Evolutionary conservation across 2,329 filamentous ascomycete genomes (phyloP), one percentile per base, ranked within the genome.

Genomic region (Atkinsonella hypoxylon): DNA sequence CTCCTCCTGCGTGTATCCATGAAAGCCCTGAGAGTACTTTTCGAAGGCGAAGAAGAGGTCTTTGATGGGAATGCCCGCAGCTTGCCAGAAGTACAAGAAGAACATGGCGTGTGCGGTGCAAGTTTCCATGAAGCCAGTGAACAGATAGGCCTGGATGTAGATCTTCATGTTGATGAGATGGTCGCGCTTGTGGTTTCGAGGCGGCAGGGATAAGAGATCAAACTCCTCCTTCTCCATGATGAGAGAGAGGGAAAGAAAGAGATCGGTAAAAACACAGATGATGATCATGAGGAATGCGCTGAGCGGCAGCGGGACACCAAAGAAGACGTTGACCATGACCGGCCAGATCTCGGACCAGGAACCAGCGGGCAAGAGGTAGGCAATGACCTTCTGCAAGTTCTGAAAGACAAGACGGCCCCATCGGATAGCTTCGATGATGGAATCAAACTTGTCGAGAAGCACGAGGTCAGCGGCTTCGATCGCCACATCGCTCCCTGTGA

Each of bases 391-490:
- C 54, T 70, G 67, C 6, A 70, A 54, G 40, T 70, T 70, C 53
- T 70, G 66, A 56, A 70, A 68, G 8, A 69, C 66, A 0, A 70
- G 66, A 5, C 67, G 63, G 0, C 67, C 67, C 0, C 67, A 62
- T 8, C 67, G 66, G 48, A 87, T 82, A 1, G 82, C 82, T 32
- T 82, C 81, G 44, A 86, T 73, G 55, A 87, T 87, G 26, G 77
- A 82, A 30, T 83, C 82, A 54, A 87, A 87, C 59, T 83, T 84
- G 61, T 87, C 82, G 0, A 82, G 80, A 2, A 87, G 67, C 2
- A 86, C 78, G 41, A 86, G 78, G 53, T 85, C 82, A 0, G 82
- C 81, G 0, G 77, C 77, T 39, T 72, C 70, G 54, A 82, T 84
- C 18, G 82, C 81, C 3, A 85, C 80, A 51, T 85, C 81, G 4